phyloP scores from a whole-genome alignment of 2,329 filamentous ascomycete species.

The Epichloe sp. region DNA sequence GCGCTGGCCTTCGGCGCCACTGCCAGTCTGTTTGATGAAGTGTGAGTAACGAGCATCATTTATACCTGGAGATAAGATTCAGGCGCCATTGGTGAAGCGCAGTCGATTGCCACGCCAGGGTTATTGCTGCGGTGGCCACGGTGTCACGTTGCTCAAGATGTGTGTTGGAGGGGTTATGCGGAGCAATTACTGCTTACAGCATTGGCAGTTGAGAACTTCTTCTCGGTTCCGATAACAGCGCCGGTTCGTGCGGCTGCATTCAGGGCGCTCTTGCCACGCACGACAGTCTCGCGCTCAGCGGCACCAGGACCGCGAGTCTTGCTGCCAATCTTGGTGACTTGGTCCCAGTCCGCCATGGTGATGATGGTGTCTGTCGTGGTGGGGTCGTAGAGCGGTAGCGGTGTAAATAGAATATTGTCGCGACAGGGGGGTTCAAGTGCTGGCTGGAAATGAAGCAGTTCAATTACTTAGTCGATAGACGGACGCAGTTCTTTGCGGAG shows the following conservation, averaged over 20 bases:
- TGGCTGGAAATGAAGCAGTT: not conserved
- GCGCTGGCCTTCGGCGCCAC: slow-evolving; percentile 65
- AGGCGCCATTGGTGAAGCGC: not conserved
- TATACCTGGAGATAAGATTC: not conserved
- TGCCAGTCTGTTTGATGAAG: slow-evolving; percentile 11
- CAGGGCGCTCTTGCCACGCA: slow-evolving; percentile 68
- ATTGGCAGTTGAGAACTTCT: slow-evolving; percentile 75
- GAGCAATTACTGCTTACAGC: slow-evolving; percentile 22
- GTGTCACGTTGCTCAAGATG: not conserved
- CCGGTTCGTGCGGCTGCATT: slow-evolving; percentile 84
- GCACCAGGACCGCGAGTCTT: slow-evolving; percentile 58
- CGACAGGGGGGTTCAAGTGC: slow-evolving; percentile 1
- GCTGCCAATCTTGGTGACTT: slow-evolving; percentile 85
- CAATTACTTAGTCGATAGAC: not conserved
- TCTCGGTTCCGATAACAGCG: slow-evolving; percentile 69
- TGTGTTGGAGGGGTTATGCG: not conserved
- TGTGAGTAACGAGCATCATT: slow-evolving; percentile 7
- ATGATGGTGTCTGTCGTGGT: slow-evolving; percentile 24
- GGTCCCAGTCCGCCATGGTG: slow-evolving; percentile 68
- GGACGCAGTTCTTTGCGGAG: not conserved
- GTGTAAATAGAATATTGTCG: not conserved
- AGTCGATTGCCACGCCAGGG: not conserved
- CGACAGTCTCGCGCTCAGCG: slow-evolving; percentile 66
- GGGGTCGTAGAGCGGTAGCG: slow-evolving; percentile 6
- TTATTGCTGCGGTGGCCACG: not conserved